These are phyloP conservation scores for Pythium coloratum DNA, from an alignment of 352 stramenopile genomes.

Conservation along the genomic window DNA sequence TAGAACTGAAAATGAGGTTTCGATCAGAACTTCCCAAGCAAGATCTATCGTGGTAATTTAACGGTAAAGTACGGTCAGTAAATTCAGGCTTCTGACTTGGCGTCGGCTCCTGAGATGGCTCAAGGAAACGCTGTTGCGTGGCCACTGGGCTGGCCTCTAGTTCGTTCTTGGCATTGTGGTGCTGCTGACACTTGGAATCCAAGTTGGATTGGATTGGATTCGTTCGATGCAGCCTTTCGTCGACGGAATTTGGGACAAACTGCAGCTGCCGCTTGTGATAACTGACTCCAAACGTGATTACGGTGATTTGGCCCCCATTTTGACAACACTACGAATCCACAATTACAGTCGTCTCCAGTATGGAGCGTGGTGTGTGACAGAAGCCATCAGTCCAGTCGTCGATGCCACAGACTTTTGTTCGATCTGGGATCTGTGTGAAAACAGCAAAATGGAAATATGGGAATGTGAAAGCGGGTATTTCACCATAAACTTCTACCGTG, in stretches of 20 bases:
- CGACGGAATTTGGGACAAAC: neutral
- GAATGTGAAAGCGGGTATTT: too few species aligned
- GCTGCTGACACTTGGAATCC: too few species aligned
- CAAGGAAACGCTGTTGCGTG: neutral
- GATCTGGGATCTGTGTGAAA: too few species aligned
- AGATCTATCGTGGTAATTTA: neutral
- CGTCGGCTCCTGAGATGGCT: neutral
- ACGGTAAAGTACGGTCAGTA: neutral
- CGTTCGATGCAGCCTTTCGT: neutral
- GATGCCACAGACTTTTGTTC: too few species aligned
- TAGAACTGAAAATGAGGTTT: neutral
- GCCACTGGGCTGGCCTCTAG: neutral
- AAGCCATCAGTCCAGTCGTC: too few species aligned
- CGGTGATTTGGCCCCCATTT: neutral
- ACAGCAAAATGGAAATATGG: too few species aligned
- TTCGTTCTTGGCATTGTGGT: neutral
- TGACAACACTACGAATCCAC: neutral
- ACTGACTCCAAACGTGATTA: neutral
- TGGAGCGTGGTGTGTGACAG: too few species aligned
- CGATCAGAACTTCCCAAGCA: neutral
- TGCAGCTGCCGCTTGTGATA: neutral
- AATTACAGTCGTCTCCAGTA: too few species aligned
- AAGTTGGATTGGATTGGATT: neutral
- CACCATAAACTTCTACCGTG: too few species aligned
- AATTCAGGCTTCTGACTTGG: too few species aligned